Evolutionary conservation across 2,329 filamentous ascomycete genomes (phyloP).

Genomic region (Colletotrichum lini): DNA sequence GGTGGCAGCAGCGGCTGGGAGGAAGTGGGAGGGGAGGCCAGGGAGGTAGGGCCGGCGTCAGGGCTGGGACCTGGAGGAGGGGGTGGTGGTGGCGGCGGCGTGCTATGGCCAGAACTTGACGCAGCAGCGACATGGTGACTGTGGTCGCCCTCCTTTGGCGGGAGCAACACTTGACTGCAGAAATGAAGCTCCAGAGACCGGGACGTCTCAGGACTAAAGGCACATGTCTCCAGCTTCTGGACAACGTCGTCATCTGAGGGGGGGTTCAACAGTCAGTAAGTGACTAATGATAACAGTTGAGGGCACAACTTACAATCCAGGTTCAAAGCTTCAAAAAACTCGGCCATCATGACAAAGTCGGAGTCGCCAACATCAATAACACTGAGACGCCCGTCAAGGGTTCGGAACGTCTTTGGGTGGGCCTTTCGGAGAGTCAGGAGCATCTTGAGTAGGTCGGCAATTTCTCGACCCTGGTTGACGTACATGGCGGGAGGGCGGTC

Average conservation of each 20-base stretch:
- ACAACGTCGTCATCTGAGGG: constrained; percentile 47
- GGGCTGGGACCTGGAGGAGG: constrained; percentile 8
- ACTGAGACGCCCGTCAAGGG: constrained; percentile 63
- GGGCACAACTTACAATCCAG: constrained; percentile 68
- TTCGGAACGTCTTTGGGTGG: constrained; percentile 66
- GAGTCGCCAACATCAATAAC: constrained; percentile 63
- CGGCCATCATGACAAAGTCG: constrained; percentile 50
- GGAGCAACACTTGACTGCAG: constrained; percentile 63
- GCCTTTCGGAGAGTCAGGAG: constrained; percentile 73
- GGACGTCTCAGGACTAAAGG: constrained; percentile 53
- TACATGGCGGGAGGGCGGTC: constrained; percentile 69
- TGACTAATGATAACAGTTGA: background rate
- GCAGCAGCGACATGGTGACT: constrained; percentile 33
- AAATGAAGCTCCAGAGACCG: constrained; percentile 66
- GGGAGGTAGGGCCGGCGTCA: background rate
- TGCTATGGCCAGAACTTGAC: constrained; percentile 39
- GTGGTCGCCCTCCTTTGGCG: constrained; percentile 43
- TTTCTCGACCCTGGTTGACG: constrained; percentile 70
- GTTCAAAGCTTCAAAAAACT: constrained; percentile 70
- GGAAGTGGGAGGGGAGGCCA: constrained; percentile 1
- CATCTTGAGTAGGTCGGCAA: constrained; percentile 73
- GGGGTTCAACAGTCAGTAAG: constrained; percentile 5
- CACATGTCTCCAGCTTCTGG: constrained; percentile 46
- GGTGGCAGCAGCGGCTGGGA: constrained; percentile 6
- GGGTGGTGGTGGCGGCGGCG: constrained; percentile 26